A percentile compares a stretch with the other conserved stretches of the same genome.
These are phyloP conservation scores for Paecilomyces niveus DNA, from an alignment of 2,329 filamentous ascomycete genomes.

Conservation along the genomic window DNA sequence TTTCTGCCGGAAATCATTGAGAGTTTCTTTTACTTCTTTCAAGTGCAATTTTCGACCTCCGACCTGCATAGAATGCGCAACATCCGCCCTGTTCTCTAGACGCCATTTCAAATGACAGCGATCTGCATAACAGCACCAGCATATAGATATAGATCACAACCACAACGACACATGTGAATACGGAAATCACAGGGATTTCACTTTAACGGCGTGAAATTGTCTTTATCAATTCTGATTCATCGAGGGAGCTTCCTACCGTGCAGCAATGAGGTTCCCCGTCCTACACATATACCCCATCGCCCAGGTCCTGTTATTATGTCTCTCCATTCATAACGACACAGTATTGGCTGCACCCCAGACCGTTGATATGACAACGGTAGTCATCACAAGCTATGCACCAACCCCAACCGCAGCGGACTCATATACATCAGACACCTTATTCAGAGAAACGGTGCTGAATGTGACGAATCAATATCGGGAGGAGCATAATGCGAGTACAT, in stretches of 20 bases:
- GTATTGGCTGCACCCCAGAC: neutral
- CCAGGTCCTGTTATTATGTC: neutral
- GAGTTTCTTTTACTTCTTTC: neutral
- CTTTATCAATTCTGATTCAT: neutral
- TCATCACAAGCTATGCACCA: neutral
- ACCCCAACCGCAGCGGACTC: slow-evolving; percentile 17
- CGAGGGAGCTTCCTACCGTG: neutral
- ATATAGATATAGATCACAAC: neutral
- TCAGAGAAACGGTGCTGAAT: slow-evolving; percentile 52
- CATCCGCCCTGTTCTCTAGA: neutral
- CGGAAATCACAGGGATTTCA: neutral
- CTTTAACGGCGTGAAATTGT: neutral
- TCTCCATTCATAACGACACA: neutral
- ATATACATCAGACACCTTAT: slow-evolving; percentile 37
- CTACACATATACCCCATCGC: neutral
- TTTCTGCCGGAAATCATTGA: neutral
- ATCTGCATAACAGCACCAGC: neutral
- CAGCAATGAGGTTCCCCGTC: neutral
- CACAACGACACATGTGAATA: neutral
- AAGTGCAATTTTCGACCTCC: neutral
- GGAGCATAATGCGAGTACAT: slow-evolving; percentile 52
- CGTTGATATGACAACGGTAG: slow-evolving; percentile 3
- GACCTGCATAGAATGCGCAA: neutral
- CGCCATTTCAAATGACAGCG: neutral
- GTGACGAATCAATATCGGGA: slow-evolving; percentile 60